A percentile compares a stretch with the other conserved stretches of the same genome.
Evolutionary conservation across 495 filamentous ascomycete species (phyloP).

Genomic region (Bathelium albidoporum): DNA sequence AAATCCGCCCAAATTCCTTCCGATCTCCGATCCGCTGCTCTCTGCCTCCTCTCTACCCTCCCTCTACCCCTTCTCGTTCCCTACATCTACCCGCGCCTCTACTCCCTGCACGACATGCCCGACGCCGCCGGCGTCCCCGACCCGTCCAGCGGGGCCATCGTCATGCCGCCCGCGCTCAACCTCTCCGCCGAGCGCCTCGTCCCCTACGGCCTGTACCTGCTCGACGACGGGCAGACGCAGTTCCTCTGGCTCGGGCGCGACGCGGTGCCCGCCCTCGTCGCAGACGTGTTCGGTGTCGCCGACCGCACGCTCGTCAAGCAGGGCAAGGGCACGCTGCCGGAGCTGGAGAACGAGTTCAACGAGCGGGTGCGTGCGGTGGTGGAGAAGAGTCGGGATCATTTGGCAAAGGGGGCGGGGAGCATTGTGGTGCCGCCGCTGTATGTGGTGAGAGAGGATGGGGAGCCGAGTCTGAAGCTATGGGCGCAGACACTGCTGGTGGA

Average conservation of each 20-base stretch:
- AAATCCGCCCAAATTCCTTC: conserved; percentile 94
- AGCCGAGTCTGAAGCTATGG: conserved; percentile 91
- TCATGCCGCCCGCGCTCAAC: conserved; percentile 75
- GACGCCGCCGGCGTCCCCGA: conserved; percentile 81
- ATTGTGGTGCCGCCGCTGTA: conserved; percentile 89
- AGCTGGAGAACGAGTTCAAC: conserved; percentile 92
- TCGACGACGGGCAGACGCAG: conserved; percentile 94
- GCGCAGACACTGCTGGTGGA: conserved; percentile 92
- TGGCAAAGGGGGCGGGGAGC: conserved; percentile 74
- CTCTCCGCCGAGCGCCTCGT: conserved; percentile 78
- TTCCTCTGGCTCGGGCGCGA: conserved; percentile 96
- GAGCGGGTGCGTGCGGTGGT: conserved; percentile 81
- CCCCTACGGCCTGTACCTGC: conserved; percentile 92
- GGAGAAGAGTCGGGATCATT: conserved; percentile 82
- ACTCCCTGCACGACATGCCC: conserved; percentile 97
- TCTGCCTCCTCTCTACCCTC: conserved; percentile 85
- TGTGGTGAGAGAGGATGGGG: conserved; percentile 87
- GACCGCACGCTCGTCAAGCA: conserved; percentile 76
- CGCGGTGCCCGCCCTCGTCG: conserved; percentile 76
- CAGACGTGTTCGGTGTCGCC: conserved; percentile 78
- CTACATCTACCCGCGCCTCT: conserved; percentile 91
- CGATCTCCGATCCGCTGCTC: conserved; percentile 86
- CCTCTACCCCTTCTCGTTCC: conserved; percentile 87
- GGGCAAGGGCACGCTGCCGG: conserved; percentile 76
- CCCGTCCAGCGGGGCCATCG: conserved; percentile 72